Conservation (phyloP, 2,329 filamentous ascomycete genomes). For the Claviceps sp. region DNA sequence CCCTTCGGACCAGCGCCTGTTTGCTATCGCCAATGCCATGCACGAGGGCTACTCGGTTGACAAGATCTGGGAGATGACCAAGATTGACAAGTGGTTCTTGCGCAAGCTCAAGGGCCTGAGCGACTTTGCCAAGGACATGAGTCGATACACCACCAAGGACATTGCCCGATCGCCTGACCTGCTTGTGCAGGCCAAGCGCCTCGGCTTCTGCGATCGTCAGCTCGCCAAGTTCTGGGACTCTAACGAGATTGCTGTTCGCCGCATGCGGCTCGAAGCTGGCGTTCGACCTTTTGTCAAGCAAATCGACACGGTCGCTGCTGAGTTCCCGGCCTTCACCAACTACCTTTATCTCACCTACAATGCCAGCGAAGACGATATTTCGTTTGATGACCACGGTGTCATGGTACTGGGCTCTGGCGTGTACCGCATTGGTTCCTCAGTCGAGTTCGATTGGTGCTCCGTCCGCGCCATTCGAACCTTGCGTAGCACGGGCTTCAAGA, state of each 20-base stretch:
- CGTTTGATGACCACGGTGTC: constrained; percentile 77
- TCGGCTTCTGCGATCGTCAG: constrained; percentile 90
- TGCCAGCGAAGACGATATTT: constrained; percentile 69
- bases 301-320: constrained; percentile 94
- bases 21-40: constrained; percentile 98
- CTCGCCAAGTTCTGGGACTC: constrained; percentile 89
- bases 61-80: constrained; percentile 96
- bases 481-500: constrained; percentile 73
- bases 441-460: constrained; percentile 99
- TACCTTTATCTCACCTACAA: constrained; percentile 97
- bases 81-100: constrained; percentile 98
- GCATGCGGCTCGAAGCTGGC: constrained; percentile 69
- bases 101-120: constrained; percentile 81
- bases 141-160: constrained; percentile 49
- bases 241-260: constrained; percentile 81
- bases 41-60: constrained; percentile 84
- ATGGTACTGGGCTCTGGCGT: constrained; percentile 96
- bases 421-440: constrained; percentile 92
- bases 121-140: constrained; percentile 74
- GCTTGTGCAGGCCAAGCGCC: constrained; percentile 74
- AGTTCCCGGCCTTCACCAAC: constrained; percentile 90
- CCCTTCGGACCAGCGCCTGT: constrained; percentile 90
- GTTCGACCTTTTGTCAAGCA: constrained; percentile 90
- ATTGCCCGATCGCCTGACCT: constrained; percentile 50
- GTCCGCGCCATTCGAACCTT: constrained; percentile 88